Evolutionary conservation across 345 rosid genomes (phyloP), one percentile per base, ranked within the genome.

Genomic region (Abelmoschus esculentus): DNA sequence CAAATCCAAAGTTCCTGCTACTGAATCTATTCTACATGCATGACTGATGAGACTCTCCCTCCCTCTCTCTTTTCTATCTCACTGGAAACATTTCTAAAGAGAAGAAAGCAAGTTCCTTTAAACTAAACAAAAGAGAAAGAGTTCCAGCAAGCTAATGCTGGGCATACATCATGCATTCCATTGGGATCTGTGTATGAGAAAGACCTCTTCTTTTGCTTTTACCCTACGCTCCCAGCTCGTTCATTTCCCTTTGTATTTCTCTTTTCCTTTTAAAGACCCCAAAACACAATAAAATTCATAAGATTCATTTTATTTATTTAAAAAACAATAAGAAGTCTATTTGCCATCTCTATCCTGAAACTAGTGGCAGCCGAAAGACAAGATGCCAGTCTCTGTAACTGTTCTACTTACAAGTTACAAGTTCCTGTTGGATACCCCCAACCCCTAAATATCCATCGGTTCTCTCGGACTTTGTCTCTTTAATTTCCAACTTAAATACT

Each of bases 101-200:
- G 80, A 44, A 80, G 66, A 84, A 87, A 81, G 81, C 85, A 70
- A 69, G 79, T 71, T 79, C 80, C 91, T 83, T 89, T 89, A 83
- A 82, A 82, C 83, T 80, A 79, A 86, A 79, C 88, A 82, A 84
- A 84, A 89, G 84, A 72, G 90, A 87, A 84, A 86, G 85, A 84
- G 78, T 73, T 84, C 73, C 82, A 83, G 83, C 81, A 76, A 77
- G 87, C 79, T 77, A 81, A n/a, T 82, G 89, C 82, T 72, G 82
- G 84, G 86, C 76, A 87, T 81, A 78, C 68, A 78, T 77, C 82
- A 81, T 79, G 89, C 91, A 91, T 83, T 79, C 83, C 87, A 82
- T 93, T 70, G 97, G 98, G 98, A 93, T 93, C 98, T 85, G 98
- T 81, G 93, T 77, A 62, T 84, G 91, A 86, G 93, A 89, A 90